These are phyloP conservation scores for Erythrophleum ivorense DNA, from an alignment of 331 rosid genomes.

Conservation along the genomic window DNA sequence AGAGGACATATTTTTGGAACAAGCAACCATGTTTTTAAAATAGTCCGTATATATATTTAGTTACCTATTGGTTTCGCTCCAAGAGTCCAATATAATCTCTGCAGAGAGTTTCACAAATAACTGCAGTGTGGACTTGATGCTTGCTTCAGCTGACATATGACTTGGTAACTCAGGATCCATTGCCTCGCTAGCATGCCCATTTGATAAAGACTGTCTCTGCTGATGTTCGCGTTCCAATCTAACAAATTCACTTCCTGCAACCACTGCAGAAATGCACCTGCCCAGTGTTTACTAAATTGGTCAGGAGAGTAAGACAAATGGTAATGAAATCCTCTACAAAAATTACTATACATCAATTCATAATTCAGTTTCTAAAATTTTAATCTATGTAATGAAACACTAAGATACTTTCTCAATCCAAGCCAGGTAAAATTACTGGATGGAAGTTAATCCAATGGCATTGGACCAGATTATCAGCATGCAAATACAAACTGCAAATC, in stretches of 20 bases:
- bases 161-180: constrained; percentile 67
- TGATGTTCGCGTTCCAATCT: constrained; percentile 86
- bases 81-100: constrained; percentile 80
- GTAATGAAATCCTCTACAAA: neutral
- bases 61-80: constrained; percentile 83
- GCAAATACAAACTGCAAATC: constrained; percentile 36
- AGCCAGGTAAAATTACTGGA: constrained; percentile 19
- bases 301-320: constrained; percentile 25
- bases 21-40: neutral
- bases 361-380: constrained; percentile 21
- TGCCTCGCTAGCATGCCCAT: constrained; percentile 68
- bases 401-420: constrained; percentile 32
- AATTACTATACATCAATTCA: constrained; percentile 3
- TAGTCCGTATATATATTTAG: neutral
- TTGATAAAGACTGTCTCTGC: constrained; percentile 67
- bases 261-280: constrained; percentile 95
- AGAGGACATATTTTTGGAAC: neutral
- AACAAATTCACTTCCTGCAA: constrained; percentile 90
- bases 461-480: constrained; percentile 31
- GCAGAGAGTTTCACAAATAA: constrained; percentile 88
- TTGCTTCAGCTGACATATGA: constrained; percentile 77
- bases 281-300: constrained; percentile 38
- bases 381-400: constrained; percentile 24
- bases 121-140: constrained; percentile 89
- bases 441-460: constrained; percentile 34